phyloP scores from a whole-genome alignment of 2,329 filamentous ascomycete genomes.

The Nannizziopsis barbatae region DNA sequence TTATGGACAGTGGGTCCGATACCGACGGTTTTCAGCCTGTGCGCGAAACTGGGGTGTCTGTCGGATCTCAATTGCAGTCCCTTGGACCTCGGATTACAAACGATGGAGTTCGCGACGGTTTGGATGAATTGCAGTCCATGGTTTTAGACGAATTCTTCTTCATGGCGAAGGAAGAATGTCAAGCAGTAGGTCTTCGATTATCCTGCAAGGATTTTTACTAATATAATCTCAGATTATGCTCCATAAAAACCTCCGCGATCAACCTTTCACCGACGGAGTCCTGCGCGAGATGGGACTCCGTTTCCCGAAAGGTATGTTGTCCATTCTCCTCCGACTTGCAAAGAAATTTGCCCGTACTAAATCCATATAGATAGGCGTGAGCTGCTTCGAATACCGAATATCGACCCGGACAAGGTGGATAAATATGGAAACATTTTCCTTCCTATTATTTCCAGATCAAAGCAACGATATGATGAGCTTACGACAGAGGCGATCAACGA shows the following conservation, averaged over 20 bases:
- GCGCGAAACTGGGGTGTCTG: conserved; percentile 26
- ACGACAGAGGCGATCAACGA: conserved; percentile 36
- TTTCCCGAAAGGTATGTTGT: conserved; percentile 33
- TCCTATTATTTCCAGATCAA: conserved; percentile 31
- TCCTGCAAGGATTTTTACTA: background rate
- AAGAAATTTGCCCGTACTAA: background rate
- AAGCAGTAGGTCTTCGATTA: conserved; percentile 26
- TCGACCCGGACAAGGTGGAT: conserved; percentile 37
- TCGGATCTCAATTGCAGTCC: conserved; percentile 19
- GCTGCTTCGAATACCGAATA: conserved; percentile 31
- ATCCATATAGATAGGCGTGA: conserved; percentile 26
- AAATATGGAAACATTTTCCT: conserved; percentile 36
- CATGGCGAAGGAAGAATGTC: conserved; percentile 34
- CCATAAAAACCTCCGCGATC: conserved; percentile 34
- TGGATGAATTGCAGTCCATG: conserved; percentile 35
- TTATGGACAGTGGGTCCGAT: conserved; percentile 25
- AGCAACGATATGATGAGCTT: conserved; percentile 34
- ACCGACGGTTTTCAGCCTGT: conserved; percentile 37
- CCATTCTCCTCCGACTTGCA: background rate
- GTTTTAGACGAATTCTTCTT: conserved; percentile 40
- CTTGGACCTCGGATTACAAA: conserved; percentile 39
- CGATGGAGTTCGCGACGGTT: conserved; percentile 32
- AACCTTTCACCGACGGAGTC: conserved; percentile 37
- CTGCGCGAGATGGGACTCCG: conserved; percentile 40
- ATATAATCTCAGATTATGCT: conserved; percentile 31